Base-by-base conservation (phyloP, 1,284 basidiomycete species). In the Trichosporon asahii region DNA sequence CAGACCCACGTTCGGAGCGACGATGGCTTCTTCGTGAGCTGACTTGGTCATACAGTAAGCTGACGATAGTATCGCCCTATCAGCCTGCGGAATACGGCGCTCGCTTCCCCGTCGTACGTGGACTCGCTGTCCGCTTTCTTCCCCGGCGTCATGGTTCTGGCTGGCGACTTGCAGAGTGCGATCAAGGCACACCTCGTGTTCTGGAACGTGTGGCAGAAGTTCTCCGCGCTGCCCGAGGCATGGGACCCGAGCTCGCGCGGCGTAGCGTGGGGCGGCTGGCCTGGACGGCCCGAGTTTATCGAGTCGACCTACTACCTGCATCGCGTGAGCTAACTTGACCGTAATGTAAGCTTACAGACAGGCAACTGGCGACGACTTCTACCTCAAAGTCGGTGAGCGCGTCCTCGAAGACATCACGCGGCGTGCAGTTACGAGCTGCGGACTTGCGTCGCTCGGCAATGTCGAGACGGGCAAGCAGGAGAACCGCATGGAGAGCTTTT, bases 261-360 rank as follows among this genome's bases (percentile, higher is more conserved):
- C 72, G 90, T 91, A 12, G 93, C 91, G 3, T 90, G 91, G 72
- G 85, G 88, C 69, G 91, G 92, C 73, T 96, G 94, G 77, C 94
- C 94, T 9, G 85, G 95, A 68, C 86, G 94, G 70, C 94, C 82
- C 86, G 94, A 97, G 82, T 94, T 95, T 76, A 88, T 95, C 70
- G 94, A 97, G 83, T 94, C 91, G 27, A 98, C 93, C 2, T 95
- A 94, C 88, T 96, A 95, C 83, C 85, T 98, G 11, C 95, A 97
- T 78, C 87, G 91, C 66, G 93, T 92, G 76, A 74, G 88, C 84
- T 37, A 29, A 15, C 3, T 6, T 8, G 7, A 33, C 11, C 35
- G 6, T 64, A 35, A 4, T n/a, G n/a, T 33, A 7, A 25, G 23
- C 14, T 37, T 61, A 64, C 66, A 9, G n/a, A 18, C 74, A 95